A percentile compares a stretch with the other conserved stretches of the same genome.
These are phyloP conservation scores for Colletotrichum somersetense DNA, from an alignment of 2,329 filamentous ascomycete genomes.

Conservation along the genomic window DNA sequence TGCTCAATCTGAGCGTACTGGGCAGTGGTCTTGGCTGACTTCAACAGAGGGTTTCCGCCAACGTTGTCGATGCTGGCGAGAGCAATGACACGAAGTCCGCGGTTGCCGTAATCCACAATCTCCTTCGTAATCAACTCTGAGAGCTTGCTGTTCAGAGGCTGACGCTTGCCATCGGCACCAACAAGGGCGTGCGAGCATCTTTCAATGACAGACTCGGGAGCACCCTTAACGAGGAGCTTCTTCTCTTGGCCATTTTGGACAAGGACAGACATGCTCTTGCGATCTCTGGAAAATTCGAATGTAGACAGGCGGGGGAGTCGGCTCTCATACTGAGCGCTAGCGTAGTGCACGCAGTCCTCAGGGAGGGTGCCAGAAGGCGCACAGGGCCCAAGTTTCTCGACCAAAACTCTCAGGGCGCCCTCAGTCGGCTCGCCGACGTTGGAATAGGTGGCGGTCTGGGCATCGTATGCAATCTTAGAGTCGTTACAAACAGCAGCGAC, in stretches of 20 bases:
- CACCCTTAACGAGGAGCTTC: conserved; percentile 94
- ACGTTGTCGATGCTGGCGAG: conserved; percentile 87
- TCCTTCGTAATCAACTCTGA: conserved; percentile 79
- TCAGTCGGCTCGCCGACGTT: conserved; percentile 96
- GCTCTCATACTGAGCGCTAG: conserved; percentile 87
- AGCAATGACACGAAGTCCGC: conserved; percentile 93
- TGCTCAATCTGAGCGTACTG: conserved; percentile 92
- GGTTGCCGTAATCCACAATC: conserved; percentile 90
- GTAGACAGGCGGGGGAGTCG: conserved; percentile 82
- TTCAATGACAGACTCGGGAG: conserved; percentile 93
- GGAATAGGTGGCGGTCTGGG: conserved; percentile 78
- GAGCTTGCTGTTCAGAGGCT: conserved; percentile 78
- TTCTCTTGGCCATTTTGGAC: conserved; percentile 77
- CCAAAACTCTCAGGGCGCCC: conserved; percentile 88
- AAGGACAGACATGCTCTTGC: conserved; percentile 99
- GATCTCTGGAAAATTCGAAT: conserved; percentile 96
- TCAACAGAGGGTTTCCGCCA: conserved; percentile 75
- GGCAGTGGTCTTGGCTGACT: conserved; percentile 81
- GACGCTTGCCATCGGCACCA: conserved; percentile 82
- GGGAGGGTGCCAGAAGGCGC: conserved; percentile 66
- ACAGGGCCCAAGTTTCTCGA: conserved; percentile 93
- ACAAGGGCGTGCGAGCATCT: conserved; percentile 87
- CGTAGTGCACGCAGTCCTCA: conserved; percentile 80
- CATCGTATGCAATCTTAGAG: conserved; percentile 84
- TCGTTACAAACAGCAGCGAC: conserved; percentile 89